Evolutionary conservation across 139 green algal genomes (phyloP), one percentile per base, ranked within the genome.

Genomic region (Mesostigma viride): DNA sequence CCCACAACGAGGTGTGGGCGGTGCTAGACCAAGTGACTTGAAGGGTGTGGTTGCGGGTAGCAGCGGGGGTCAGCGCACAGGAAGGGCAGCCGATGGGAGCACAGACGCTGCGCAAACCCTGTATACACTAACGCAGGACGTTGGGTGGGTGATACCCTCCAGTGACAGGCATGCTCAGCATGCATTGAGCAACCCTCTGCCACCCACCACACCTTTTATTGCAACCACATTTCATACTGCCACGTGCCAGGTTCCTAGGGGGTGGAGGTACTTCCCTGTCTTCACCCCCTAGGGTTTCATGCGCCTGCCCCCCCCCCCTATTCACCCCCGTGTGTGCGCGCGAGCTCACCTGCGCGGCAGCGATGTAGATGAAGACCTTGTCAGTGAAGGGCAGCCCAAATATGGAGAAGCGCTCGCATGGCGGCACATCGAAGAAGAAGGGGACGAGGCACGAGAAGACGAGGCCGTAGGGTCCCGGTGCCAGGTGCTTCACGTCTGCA

Each of bases 361-460:
- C 59, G 4, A 76, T 32, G n/a, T 75, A 78, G 35, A 78, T 67
- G 35, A 78, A 76, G 17, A 67, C 65, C 36, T 78, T 78, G 69
- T 78, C 71, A 2, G 71, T 71, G 31, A 78, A 31, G 8, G 34
- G 26, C 6, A 79, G 53, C 27, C 65, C 34, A 26, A 78, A 67
- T 32, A 78, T 61, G 31, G 46, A 63, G 35, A 78, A 78, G 40
- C 60, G 51, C 24, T 71, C 59, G 4, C 71, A 78, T 3, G 68
- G 27, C 20, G 71, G 71, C 3, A 78, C 30, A 45, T 79, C 70
- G 26, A 78, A 65, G 35, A 48, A 64, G 64, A 78, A 78, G n/a
- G 71, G 71, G 22, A 76, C 71, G 34, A 76, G 65, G 3, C n/a
- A 73, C 22, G 68, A 56, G 56, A 78, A 78, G 26, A 78, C 76